Evolutionary conservation across 768 basidiomycete species (phyloP), one percentile per base, ranked within the genome.

Genomic region (Collybia sordida): DNA sequence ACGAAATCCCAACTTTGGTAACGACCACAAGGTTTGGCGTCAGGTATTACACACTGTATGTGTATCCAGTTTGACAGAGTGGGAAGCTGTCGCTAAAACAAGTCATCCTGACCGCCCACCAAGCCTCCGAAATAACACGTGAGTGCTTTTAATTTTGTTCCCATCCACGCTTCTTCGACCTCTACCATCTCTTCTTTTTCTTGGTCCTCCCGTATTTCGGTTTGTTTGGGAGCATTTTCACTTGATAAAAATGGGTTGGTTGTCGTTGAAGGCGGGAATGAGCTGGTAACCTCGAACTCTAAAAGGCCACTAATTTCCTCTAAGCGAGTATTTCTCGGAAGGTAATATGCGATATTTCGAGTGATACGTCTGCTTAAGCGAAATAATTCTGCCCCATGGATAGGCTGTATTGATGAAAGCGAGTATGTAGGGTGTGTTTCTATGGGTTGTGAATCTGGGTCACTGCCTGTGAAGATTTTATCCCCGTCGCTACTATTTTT

Each of bases 91-190:
- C 31, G 11, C 31, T 31, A 31, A 24, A 83, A 91, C 52, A 85
- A 57, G 35, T 79, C 63, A 47, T 83, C 84, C 59, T 92, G 89
- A 2, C 86, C 88, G 19, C 67, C 64, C 7, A 70, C 88, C 37
- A 98, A 70, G 11, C 92, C 92, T 6, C 96, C 96, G 67, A 87
- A 97, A 65, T 97, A 96, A 64, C 91, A 94, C 1, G 93, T 97
- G 45, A 98, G 68, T 0, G 95, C 96, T 63, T 98, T 98, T 38
- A 98, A 68, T 72, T 96, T 96, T 8, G 75, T 75, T 2, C 93
- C 88, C 86, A 92, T 96, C 94, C 93, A 98, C 64, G 92, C 92
- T 67, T 98, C 96, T 63, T 98, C 94, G 6, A 98, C 79, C 67
- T 98, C 96, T 8, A 96, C 78, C 66, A 67, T 74, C 66, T 93